phyloP scores from a whole-genome alignment of 2,329 filamentous ascomycete species.

The Hypoxylon rubiginosum region DNA sequence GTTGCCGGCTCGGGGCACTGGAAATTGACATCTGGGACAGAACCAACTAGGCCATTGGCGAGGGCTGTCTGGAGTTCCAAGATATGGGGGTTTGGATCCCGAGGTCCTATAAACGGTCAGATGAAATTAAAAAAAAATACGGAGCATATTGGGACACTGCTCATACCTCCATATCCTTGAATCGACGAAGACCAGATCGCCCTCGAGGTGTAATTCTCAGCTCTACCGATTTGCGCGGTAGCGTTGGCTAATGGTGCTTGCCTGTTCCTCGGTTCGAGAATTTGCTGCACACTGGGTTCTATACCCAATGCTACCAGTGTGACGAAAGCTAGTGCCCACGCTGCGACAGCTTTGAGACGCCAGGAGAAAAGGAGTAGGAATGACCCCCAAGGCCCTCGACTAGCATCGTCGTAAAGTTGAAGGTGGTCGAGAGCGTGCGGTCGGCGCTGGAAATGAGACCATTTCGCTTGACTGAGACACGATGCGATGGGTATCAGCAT shows the following conservation, averaged over 20 bases:
- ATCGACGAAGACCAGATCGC: not conserved
- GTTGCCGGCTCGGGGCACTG: slow-evolving; percentile 26
- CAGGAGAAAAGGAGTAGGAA: not conserved
- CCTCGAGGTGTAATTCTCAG: slow-evolving; percentile 14
- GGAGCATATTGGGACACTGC: not conserved
- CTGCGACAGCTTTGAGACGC: not conserved
- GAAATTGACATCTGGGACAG: not conserved
- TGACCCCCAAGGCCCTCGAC: not conserved
- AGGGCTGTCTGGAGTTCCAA: not conserved
- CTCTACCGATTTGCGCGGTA: not conserved
- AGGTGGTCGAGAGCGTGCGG: not conserved
- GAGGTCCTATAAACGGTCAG: not conserved
- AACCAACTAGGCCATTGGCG: not conserved
- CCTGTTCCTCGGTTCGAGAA: not conserved
- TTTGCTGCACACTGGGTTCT: not conserved
- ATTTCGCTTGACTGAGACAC: not conserved
- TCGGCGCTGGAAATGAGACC: not conserved
- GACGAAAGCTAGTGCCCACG: not conserved
- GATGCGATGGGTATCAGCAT: not conserved
- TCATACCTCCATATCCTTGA: not conserved
- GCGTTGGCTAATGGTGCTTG: not conserved
- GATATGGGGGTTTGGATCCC: not conserved
- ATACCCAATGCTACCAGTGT: not conserved
- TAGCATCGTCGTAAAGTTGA: not conserved
- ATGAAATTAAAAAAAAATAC: not conserved